Conservation (phyloP, 2,329 filamentous ascomycete genomes). For the Clonostachys chloroleuca region DNA sequence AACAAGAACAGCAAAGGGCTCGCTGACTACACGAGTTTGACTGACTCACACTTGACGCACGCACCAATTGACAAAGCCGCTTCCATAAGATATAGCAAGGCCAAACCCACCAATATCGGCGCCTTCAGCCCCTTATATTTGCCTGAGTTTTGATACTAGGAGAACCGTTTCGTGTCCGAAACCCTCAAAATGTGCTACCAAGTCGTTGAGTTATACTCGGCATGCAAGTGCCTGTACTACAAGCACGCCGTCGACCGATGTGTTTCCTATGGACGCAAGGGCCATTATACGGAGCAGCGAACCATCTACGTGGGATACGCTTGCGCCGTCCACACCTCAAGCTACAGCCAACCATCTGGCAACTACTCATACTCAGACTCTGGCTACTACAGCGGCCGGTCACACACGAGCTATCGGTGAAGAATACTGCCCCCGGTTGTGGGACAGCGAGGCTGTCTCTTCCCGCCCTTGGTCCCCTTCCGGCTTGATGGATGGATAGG, state of each 20-base stretch:
- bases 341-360: slow-evolving; percentile 30
- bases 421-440: slow-evolving; percentile 44
- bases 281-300: slow-evolving; percentile 68
- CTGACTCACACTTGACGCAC: too few relatives aligned
- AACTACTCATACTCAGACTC: slow-evolving; percentile 45
- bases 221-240: slow-evolving; percentile 85
- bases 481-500: slow-evolving; percentile 38
- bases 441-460: too few relatives aligned
- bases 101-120: too few relatives aligned
- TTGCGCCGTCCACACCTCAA: slow-evolving; percentile 52
- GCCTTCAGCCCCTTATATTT: too few relatives aligned
- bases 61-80: too few relatives aligned
- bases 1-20: too few relatives aligned
- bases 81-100: too few relatives aligned
- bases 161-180: too few relatives aligned
- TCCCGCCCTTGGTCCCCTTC: slow-evolving; percentile 30
- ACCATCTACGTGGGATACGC: slow-evolving; percentile 80
- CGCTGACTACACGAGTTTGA: too few relatives aligned
- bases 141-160: too few relatives aligned
- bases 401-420: slow-evolving; percentile 45
- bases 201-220: slow-evolving; percentile 79
- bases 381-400: slow-evolving; percentile 46
- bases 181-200: slow-evolving; percentile 76
- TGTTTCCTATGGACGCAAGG: slow-evolving; percentile 66
- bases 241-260: slow-evolving; percentile 83